These are phyloP conservation scores for Tarenaya hassleriana DNA, from an alignment of 345 rosid genomes.

Conservation along the genomic window DNA sequence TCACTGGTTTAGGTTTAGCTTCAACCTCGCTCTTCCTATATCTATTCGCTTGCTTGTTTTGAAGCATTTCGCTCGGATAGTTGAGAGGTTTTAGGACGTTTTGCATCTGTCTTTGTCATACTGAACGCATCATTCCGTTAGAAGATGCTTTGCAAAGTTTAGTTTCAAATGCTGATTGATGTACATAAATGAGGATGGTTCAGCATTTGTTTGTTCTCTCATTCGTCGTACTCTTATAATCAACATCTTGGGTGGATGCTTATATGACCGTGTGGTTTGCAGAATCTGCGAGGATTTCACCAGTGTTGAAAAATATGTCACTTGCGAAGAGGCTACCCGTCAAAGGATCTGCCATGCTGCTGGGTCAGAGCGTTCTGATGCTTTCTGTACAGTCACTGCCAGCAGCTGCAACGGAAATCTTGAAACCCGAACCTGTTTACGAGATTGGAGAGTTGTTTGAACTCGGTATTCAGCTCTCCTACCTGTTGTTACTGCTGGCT, in stretches of 20 bases:
- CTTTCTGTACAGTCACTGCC: constrained; percentile 37
- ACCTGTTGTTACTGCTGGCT: constrained; percentile 64
- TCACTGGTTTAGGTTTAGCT: constrained; percentile 14
- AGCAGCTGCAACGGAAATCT: constrained; percentile 52
- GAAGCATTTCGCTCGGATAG: no score
- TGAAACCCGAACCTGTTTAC: constrained; percentile 42
- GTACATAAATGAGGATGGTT: background rate
- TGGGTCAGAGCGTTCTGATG: constrained; percentile 47
- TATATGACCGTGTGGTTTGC: constrained; percentile 21
- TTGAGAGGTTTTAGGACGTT: no score
- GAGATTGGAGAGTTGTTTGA: constrained; percentile 80
- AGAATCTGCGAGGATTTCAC: constrained; percentile 37
- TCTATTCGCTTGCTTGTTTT: background rate
- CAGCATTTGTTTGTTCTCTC: constrained; percentile 11
- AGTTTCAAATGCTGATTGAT: no score
- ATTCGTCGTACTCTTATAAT: background rate
- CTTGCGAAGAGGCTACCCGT: constrained; percentile 38
- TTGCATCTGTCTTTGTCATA: no score
- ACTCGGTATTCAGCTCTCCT: constrained; percentile 85
- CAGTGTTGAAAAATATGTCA: constrained; percentile 25
- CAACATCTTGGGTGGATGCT: background rate
- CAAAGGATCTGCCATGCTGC: constrained; percentile 35
- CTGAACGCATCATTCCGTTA: no score
- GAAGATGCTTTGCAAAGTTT: no score
- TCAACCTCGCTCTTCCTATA: background rate